Evolutionary conservation across 1,139 yeast species (phyloP), one percentile per base, ranked within the genome.

Genomic region (Kodamaea arcana): DNA sequence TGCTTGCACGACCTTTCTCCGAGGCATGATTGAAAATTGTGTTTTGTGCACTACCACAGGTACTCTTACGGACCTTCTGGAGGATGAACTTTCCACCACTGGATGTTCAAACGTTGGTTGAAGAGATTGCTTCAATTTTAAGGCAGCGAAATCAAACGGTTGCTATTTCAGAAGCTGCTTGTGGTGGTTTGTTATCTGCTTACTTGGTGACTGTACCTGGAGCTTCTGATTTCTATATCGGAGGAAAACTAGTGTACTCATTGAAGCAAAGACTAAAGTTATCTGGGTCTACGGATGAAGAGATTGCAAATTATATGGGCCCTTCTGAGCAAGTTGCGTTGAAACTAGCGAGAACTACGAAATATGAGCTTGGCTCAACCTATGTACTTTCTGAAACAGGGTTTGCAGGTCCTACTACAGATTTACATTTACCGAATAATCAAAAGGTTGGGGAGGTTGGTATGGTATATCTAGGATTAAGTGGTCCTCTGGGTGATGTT

Each of bases 351-450:
- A 65, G 95, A 37, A 85, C 85, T 40, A 68, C 88, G 36, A 72
- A 82, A 51, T 75, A 85, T 44, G 95, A 86, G 54, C 69, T 85
- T 43, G 95, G 95, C 0, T 79, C 88, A 6, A 83, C 90, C 0
- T 85, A 79, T 58, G 87, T 85, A 5, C 66, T 86, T 24, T 80
- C 90, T 0, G 95, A 86, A 53, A 82, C 94, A 0, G 95, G 95
- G 2, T 82, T 83, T 66, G 94, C 95, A 0, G 94, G 94, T 1
- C 94, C 94, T 10, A 66, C 80, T 0, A 61, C 71, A 2, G 68
- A 65, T 44, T 63, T 65, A 29, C 73, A 68, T 38, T 55, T 68
- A 36, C 32, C 27, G n/a, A 36, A 27, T 27, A 21, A 46, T 5
- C 27, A 32, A 3, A 27, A 24, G 5, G 41, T 35, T 5, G 51